phyloP scores from a whole-genome alignment of 176 grass and related monocot genomes.

The Carex pumila region DNA sequence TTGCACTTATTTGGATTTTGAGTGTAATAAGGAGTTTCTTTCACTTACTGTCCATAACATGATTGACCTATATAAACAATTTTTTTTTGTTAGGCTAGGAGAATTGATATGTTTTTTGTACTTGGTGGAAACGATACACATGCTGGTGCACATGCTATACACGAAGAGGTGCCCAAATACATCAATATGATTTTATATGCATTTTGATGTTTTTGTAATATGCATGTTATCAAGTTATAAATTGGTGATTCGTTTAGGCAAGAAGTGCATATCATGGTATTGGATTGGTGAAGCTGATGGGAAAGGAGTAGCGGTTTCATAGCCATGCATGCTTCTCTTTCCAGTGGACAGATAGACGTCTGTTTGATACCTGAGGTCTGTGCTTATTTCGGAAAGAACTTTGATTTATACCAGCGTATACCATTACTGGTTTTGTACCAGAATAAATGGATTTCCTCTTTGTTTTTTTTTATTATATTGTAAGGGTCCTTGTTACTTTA shows the following conservation, averaged over 20 bases:
- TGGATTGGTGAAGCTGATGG: slow-evolving; percentile 95
- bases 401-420: too few relatives aligned
- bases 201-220: slow-evolving; percentile 6
- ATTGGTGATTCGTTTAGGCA: slow-evolving; percentile 39
- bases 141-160: slow-evolving; percentile 88
- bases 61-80: not conserved
- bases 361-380: slow-evolving; percentile 89
- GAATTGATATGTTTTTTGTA: slow-evolving; percentile 95
- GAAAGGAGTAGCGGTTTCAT: slow-evolving; percentile 90
- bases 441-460: not conserved
- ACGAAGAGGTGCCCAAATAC: slow-evolving; percentile 56
- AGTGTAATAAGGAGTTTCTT: not conserved
- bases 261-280: slow-evolving; percentile 94
- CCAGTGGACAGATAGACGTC: slow-evolving; percentile 88
- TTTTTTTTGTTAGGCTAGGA: slow-evolving; percentile 52
- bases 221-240: not conserved
- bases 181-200: slow-evolving; percentile 12
- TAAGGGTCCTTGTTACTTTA: not conserved
- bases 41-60: not conserved
- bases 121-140: slow-evolving; percentile 96
- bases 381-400: slow-evolving; percentile 12
- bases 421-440: not conserved
- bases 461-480: not conserved
- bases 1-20: not conserved
- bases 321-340: slow-evolving; percentile 97